Base-by-base conservation (phyloP, 768 basidiomycete genomes). In the Strobilomyces confusus region DNA sequence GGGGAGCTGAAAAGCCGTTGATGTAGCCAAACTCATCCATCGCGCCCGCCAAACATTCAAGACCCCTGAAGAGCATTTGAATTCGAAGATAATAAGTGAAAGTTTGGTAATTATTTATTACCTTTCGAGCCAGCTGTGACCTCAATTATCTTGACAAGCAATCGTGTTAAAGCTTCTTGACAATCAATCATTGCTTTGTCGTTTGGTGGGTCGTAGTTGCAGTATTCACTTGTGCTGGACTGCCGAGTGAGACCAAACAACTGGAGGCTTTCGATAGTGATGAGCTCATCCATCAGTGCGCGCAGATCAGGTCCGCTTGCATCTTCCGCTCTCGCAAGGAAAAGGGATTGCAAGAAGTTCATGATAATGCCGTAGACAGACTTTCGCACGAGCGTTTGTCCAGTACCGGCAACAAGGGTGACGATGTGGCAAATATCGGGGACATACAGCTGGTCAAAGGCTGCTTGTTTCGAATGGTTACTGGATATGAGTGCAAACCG, bases 41-140 rank as follows among this genome's bases (percentile, higher is more conserved):
- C 94, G 79, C 25, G 93, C 91, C 54, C 88, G 81, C 94, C 94
- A 97, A 4, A 89, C 81, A 63, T 97, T 97, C 29, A 89, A 71
- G 4, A 92, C 69, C 12, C 86, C 90, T 90, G 50, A 20, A 50
- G 44, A 55, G 43, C 62, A 44, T 40, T 30, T 66, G 32, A 67
- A 46, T 34, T 42, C 36, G 25, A 46, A 12, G 44, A 36, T 25
- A 3, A 5, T 7, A 30, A 20, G 42, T 12, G 26, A 11, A n/a
- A 1, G 22, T 25, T 15, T 14, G 47, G 29, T 15, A 15, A 38
- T 25, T 68, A 79, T 49, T 25, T 68, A 79, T 49, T 55, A 94
- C 93, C 91, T 67, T 73, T 79, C 3, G 83, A 82, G 14, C 84
- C 85, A 0, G 89, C 77, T 7, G 84, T 79, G 13, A 82, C 74